Conservation (phyloP, 192 early-diverging fungal species). For the Coemansia sp. region DNA sequence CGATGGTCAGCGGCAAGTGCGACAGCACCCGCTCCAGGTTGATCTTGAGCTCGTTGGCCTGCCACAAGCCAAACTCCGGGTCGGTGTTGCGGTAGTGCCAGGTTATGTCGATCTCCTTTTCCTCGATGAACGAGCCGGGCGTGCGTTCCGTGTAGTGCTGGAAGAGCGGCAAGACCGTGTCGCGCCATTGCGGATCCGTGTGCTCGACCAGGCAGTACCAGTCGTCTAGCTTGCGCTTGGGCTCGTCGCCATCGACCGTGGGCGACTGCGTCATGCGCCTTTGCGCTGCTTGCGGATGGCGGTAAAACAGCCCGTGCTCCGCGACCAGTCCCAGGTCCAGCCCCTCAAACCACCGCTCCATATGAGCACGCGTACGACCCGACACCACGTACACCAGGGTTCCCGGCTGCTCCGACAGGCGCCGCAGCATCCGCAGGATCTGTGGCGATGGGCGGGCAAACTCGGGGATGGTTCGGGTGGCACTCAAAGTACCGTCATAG, state of each 20-base stretch:
- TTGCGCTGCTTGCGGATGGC: slow-evolving; percentile 68
- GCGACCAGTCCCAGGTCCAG: slow-evolving; percentile 89
- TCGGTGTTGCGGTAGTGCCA: slow-evolving; percentile 98
- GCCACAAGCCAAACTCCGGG: slow-evolving; percentile 94
- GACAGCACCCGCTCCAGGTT: slow-evolving; percentile 94
- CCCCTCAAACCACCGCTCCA: slow-evolving; percentile 89
- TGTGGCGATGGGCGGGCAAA: slow-evolving; percentile 84
- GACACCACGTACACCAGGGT: slow-evolving; percentile 95
- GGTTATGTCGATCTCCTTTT: slow-evolving; percentile 97
- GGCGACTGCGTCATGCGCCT: slow-evolving; percentile 9
- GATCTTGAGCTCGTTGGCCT: slow-evolving; percentile 95
- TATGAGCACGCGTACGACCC: slow-evolving; percentile 82
- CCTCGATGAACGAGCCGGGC: slow-evolving; percentile 95
- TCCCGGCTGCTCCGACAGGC: slow-evolving; percentile 70
- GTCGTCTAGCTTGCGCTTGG: slow-evolving; percentile 13
- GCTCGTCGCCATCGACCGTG: not conserved
- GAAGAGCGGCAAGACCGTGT: slow-evolving; percentile 90
- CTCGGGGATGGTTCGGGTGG: slow-evolving; percentile 83
- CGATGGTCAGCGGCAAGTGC: slow-evolving; percentile 91
- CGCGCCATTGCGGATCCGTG: slow-evolving; percentile 87
- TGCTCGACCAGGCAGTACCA: slow-evolving; percentile 91
- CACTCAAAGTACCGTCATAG: slow-evolving; percentile 95
- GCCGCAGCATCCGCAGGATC: slow-evolving; percentile 66
- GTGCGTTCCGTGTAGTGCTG: slow-evolving; percentile 97
- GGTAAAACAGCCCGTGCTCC: slow-evolving; percentile 98